Conservation (phyloP, 345 rosid species). For the Citrus medica region DNA sequence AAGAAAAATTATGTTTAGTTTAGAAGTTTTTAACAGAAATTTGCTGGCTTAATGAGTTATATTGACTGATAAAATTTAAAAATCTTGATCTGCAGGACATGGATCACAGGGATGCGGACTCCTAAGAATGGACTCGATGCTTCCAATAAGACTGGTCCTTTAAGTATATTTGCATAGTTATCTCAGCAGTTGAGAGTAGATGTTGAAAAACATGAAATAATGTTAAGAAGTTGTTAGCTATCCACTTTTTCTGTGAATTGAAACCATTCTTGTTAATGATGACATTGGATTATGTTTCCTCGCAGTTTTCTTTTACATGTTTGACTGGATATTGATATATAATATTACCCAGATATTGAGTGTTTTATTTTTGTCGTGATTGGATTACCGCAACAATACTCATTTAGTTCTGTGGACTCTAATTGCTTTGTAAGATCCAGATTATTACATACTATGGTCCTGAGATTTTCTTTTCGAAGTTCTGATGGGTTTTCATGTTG, state of each 20-base stretch:
- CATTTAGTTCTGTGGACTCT: background rate
- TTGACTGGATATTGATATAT: constrained; percentile 10
- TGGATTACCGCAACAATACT: background rate
- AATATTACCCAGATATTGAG: background rate
- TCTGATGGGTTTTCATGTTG: background rate
- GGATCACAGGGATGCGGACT: constrained; percentile 57
- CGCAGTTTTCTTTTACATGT: background rate
- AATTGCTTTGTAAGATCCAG: background rate
- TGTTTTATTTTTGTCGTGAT: background rate
- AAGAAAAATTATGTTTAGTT: background rate
- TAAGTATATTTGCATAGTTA: constrained; percentile 63
- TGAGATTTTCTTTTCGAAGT: background rate
- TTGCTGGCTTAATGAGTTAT: background rate
- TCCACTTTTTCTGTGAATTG: constrained; percentile 5
- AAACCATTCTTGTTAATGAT: background rate
- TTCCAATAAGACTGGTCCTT: constrained; percentile 63
- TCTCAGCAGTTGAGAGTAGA: background rate
- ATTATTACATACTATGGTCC: background rate
- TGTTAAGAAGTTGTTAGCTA: constrained; percentile 8
- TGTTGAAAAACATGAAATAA: constrained; percentile 1
- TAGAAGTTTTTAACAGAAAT: background rate
- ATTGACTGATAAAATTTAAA: background rate
- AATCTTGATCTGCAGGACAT: constrained; percentile 44
- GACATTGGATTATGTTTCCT: background rate
- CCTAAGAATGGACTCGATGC: constrained; percentile 60